Base-by-base conservation (phyloP, 352 stramenopile species). In the Pythium sukuiense region DNA sequence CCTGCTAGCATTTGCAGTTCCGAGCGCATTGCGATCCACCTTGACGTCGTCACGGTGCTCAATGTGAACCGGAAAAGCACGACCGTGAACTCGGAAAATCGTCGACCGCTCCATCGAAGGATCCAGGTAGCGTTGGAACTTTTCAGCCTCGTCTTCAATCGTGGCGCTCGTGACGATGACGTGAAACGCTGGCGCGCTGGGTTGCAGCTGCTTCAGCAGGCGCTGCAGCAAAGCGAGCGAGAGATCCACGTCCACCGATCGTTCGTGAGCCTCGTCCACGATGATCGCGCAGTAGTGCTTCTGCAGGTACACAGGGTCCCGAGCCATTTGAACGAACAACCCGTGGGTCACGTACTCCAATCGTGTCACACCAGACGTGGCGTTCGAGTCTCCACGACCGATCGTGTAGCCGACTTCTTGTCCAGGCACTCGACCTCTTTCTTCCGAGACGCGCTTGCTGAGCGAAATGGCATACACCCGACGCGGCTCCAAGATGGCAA, bases 181-280 rank as follows among this genome's bases (percentile, higher is more conserved):
- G 8, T 49, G 29, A 27, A 77, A 77, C 24, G 11, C 11, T 18
- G 20, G 39, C 2, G 37, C 29, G 12, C 43, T 18, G 18, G 14
- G 13, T 6, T 39, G 3, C 14, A 20, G 14, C 13, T 39, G 32
- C 9, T 32, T 66, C 5, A 73, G 33, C 12, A 55, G 35, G 3
- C 58, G 55, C 39, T 66, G 60, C 3, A 74, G 30, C 27, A 77
- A 49, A 11, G 67, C 67, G 0, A 77, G 56, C 26, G 70, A 77
- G 1, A 76, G 56, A 45, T 77, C 71, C 18, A 74, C 55, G n/a
- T 74, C 61, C 9, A 77, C 57, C 5, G 66, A 72, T 27, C 71
- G 56, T 24, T 77, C 71, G 37, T 77, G 67, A 13, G 66, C 63
- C 63, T 77, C 68, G 37, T 77, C 71, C 1, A 77, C 67, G 54